Conservation (phyloP, 257 asterid genomes). For the Knoxia roxburghii region DNA sequence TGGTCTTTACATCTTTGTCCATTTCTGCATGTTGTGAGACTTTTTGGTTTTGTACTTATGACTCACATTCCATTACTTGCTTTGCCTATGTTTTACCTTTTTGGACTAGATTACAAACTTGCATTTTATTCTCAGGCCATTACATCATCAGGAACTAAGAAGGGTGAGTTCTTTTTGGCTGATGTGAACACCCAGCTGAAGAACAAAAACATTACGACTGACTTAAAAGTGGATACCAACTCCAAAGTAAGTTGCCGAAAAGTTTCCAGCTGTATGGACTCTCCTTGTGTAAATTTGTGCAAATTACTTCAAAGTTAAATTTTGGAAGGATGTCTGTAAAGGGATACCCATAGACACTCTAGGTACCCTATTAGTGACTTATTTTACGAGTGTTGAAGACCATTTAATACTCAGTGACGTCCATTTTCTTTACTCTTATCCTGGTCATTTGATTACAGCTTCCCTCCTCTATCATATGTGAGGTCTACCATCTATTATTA, state of each 20-base stretch:
- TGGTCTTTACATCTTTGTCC: too few species aligned
- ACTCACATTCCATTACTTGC: not conserved
- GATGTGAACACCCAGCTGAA: slow-evolving; percentile 62
- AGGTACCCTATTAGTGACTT: not conserved
- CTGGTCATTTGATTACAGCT: not conserved
- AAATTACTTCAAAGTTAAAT: not conserved
- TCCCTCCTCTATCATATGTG: not conserved
- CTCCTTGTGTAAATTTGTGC: not conserved
- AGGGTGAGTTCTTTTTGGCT: slow-evolving; percentile 61
- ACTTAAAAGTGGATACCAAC: slow-evolving; percentile 65
- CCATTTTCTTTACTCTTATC: not conserved
- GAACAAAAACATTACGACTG: slow-evolving; percentile 76
- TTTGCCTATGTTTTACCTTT: not conserved
- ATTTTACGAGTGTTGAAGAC: too few species aligned
- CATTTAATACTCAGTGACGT: not conserved
- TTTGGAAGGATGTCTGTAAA: not conserved
- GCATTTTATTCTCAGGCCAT: slow-evolving; percentile 42
- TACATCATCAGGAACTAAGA: slow-evolving; percentile 63
- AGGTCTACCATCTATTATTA: not conserved
- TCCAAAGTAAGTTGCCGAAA: slow-evolving; percentile 47
- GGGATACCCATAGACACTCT: not conserved
- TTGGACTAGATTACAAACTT: not conserved
- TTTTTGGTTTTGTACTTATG: too few species aligned
- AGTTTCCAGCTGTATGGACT: not conserved
- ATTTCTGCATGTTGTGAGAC: too few species aligned